Evolutionary conservation across 2,329 filamentous ascomycete genomes (phyloP).

Genomic region (Thielaviopsis musarum): DNA sequence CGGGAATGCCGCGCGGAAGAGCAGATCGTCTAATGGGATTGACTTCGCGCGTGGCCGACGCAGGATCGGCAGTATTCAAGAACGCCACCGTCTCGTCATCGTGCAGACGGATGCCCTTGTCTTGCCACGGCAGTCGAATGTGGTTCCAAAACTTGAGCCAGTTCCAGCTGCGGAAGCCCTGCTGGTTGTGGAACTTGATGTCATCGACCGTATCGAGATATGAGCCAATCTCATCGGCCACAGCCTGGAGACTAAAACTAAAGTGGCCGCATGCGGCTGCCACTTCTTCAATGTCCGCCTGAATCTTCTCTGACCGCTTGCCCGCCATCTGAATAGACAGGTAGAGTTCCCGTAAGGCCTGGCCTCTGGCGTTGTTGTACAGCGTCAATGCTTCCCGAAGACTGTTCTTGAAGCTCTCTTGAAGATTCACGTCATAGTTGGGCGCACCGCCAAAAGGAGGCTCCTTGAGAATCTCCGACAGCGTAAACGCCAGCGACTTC

Average conservation of each 20-base stretch:
- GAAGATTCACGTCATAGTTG: conserved; percentile 52
- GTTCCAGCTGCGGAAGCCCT: conserved; percentile 54
- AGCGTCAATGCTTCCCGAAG: conserved; percentile 64
- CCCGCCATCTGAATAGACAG: conserved; percentile 57
- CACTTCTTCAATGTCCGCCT: conserved; percentile 92
- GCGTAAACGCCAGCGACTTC: conserved; percentile 84
- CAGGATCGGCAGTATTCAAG: conserved; percentile 22
- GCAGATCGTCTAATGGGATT: conserved; percentile 18
- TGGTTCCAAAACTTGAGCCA: conserved; percentile 68
- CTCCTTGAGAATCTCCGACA: conserved; percentile 77
- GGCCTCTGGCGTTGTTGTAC: conserved; percentile 58
- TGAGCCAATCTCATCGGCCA: conserved; percentile 73
- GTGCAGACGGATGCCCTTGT: conserved; percentile 4
- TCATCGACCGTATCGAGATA: conserved; percentile 78
- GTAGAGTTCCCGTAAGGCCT: conserved; percentile 67
- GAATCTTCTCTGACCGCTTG: conserved; percentile 52
- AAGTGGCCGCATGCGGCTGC: conserved; percentile 97
- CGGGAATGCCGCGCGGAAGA: conserved; percentile 38
- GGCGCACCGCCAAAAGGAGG: conserved; percentile 60
- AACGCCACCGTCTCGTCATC: conserved; percentile 8
- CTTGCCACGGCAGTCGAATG: conserved; percentile 12
- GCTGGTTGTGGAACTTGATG: conserved; percentile 23
- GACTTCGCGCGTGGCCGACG: conserved; percentile 5
- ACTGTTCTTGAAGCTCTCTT: conserved; percentile 65
- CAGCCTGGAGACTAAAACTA: conserved; percentile 76